Conservation (phyloP, 176 grass and related monocot species). For the Phoenix roebelenii region DNA sequence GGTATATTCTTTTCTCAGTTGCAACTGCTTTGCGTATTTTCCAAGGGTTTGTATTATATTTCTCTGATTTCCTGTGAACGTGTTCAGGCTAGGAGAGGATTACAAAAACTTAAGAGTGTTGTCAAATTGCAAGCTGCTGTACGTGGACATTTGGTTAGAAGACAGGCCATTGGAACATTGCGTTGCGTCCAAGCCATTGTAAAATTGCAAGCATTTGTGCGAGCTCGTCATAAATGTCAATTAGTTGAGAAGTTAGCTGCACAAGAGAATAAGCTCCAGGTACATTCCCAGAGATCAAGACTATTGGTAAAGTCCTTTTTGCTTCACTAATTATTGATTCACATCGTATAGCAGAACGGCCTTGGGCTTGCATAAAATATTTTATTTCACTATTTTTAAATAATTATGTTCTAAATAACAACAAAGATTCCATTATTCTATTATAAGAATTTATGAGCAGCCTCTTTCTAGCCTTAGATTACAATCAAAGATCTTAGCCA, state of each 20-base stretch:
- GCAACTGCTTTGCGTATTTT: not conserved
- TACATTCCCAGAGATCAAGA: not conserved
- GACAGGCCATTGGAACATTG: slow-evolving; percentile 4
- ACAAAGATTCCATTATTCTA: too few species aligned
- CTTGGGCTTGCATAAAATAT: too few species aligned
- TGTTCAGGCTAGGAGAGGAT: slow-evolving; percentile 14
- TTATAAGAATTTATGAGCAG: too few species aligned
- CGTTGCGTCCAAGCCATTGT: not conserved
- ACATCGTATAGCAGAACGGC: too few species aligned
- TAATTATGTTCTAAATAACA: too few species aligned
- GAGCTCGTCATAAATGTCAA: not conserved
- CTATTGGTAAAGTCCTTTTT: not conserved
- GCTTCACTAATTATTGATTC: not conserved
- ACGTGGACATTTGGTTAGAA: slow-evolving; percentile 3
- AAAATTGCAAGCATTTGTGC: not conserved
- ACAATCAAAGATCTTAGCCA: too few species aligned
- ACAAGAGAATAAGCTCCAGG: not conserved
- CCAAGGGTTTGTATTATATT: not conserved
- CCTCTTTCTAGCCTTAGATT: too few species aligned
- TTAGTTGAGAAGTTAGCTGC: slow-evolving; percentile 5
- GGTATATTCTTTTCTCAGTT: slow-evolving; percentile 5
- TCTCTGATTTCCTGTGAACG: not conserved
- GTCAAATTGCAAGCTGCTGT: slow-evolving; percentile 2
- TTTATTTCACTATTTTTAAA: too few species aligned
- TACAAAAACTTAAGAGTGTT: slow-evolving; percentile 4